A percentile compares a stretch with the other conserved stretches of the same genome.
phyloP scores from a whole-genome alignment of 1,284 basidiomycete genomes.

The Xerocomus minutiporus region DNA sequence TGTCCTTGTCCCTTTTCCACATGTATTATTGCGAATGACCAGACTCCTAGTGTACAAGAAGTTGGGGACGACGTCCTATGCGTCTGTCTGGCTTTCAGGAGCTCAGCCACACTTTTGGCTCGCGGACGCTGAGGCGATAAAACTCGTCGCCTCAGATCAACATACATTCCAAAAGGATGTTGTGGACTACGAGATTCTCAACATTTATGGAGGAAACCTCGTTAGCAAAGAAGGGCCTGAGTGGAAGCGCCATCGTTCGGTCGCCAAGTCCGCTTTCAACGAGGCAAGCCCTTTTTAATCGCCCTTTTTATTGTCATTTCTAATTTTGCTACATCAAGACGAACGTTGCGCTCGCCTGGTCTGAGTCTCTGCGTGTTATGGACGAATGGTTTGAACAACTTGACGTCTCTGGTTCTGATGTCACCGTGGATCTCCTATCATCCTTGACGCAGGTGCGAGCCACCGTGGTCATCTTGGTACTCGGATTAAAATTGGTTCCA shows the following conservation, averaged over 20 bases:
- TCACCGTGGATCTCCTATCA: conserved; percentile 30
- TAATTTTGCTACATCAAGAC: conserved; percentile 24
- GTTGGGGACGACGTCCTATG: conserved; percentile 37
- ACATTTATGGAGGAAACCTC: conserved; percentile 22
- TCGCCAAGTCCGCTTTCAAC: conserved; percentile 28
- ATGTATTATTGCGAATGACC: not conserved
- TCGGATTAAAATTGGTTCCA: conserved; percentile 11
- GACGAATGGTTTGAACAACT: conserved; percentile 44
- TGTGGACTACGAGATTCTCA: conserved; percentile 17
- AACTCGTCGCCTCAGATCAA: conserved; percentile 31
- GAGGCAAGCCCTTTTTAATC: conserved; percentile 13
- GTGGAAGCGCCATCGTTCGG: conserved; percentile 28
- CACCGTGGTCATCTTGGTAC: not conserved
- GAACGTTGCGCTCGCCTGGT: conserved; percentile 45
- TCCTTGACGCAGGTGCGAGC: conserved; percentile 28
- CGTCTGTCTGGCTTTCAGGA: conserved; percentile 30
- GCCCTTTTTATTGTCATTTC: not conserved
- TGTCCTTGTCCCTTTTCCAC: conserved; percentile 3
- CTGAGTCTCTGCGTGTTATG: conserved; percentile 38
- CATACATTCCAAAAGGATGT: conserved; percentile 37
- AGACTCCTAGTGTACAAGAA: conserved; percentile 32
- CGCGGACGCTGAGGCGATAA: conserved; percentile 40
- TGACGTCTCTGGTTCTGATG: conserved; percentile 19
- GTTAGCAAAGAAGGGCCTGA: conserved; percentile 17
- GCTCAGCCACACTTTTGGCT: conserved; percentile 36